Conservation (phyloP, 306 rosid genomes). For the Prinsepia uniflora region DNA sequence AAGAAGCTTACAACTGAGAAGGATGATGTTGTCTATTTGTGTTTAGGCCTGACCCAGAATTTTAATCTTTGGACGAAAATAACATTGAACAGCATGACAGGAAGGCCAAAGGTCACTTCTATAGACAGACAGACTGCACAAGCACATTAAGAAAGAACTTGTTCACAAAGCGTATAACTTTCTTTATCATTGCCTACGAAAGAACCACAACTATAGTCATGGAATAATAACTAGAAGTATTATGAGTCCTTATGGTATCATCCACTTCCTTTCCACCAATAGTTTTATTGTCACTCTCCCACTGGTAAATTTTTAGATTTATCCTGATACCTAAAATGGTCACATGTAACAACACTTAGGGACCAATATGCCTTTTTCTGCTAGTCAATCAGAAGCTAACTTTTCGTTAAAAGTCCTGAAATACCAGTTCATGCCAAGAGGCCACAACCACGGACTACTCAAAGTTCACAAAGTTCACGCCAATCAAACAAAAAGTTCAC, state of each 20-base stretch:
- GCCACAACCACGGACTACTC: neutral
- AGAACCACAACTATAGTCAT: neutral
- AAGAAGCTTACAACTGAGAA: neutral
- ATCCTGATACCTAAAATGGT: neutral
- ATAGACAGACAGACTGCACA: neutral
- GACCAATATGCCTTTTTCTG: neutral
- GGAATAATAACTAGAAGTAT: neutral
- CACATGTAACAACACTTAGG: neutral
- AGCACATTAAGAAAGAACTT: neutral
- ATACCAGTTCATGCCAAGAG: neutral
- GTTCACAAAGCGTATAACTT: neutral
- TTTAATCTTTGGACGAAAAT: neutral
- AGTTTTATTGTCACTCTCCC: neutral
- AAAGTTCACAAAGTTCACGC: neutral
- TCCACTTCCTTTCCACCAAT: neutral
- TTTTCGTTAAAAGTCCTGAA: neutral
- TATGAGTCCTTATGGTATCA: neutral
- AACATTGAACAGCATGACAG: neutral
- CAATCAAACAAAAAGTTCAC: neutral
- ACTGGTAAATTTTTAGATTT: neutral
- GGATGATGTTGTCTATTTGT: neutral
- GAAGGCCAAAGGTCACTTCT: neutral
- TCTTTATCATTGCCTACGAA: neutral
- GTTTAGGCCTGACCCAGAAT: neutral
- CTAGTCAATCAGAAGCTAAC: neutral